Evolutionary conservation across 352 stramenopile species (phyloP).

Genomic region (Globisporangium nagaii): DNA sequence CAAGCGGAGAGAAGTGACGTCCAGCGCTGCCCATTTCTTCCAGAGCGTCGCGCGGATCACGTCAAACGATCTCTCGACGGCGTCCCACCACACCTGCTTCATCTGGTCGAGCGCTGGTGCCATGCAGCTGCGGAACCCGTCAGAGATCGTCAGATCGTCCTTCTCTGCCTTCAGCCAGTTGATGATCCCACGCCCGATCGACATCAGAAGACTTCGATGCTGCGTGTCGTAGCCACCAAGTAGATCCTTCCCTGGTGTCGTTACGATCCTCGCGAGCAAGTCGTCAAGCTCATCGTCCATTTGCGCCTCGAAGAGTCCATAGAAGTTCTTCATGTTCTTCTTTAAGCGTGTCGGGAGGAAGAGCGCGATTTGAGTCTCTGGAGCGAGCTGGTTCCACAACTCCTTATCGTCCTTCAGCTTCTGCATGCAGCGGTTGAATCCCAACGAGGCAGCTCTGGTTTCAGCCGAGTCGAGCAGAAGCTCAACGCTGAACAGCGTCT

Average conservation of each 20-base stretch:
- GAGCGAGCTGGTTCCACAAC: conserved; percentile 1
- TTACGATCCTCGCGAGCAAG: conserved; percentile 3
- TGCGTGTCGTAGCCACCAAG: neutral
- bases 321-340: conserved; percentile 5
- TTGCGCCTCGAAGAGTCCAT: neutral
- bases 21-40: neutral
- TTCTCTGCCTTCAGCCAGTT: neutral
- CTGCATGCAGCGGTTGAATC: conserved; percentile 4
- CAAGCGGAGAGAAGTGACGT: neutral
- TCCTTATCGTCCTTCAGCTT: conserved; percentile 8
- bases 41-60: conserved; percentile 5
- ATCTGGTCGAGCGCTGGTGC: conserved; percentile 11
- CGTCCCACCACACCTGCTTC: conserved; percentile 23
- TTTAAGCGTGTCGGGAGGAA: neutral
- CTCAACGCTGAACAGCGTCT: conserved; percentile 30
- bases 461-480: conserved; percentile 12
- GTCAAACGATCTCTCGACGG: conserved; percentile 18
- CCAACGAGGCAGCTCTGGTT: neutral
- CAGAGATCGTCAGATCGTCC: neutral
- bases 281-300: conserved; percentile 2
- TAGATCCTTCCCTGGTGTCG: neutral
- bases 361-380: neutral
- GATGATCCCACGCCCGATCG: neutral
- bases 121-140: conserved; percentile 8
- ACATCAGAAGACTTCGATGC: neutral